Percentiles rank a stretch among this genome's conserved stretches.
These are phyloP conservation scores for Panicum hallii DNA, from an alignment of 202 grass and related monocot genomes.

Conservation along the genomic window DNA sequence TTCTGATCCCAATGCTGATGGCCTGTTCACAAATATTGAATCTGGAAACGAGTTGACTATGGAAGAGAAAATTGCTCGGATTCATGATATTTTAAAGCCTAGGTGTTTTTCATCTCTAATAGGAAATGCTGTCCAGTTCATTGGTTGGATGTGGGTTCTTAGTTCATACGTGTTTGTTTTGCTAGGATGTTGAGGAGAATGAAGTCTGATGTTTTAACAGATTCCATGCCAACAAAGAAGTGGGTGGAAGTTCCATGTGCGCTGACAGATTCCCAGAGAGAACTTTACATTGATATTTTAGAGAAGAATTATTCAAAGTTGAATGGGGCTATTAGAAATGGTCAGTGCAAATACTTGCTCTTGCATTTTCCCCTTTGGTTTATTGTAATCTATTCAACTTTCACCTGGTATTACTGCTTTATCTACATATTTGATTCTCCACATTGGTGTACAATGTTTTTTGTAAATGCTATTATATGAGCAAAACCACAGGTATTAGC, in stretches of 20 bases:
- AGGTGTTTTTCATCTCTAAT: slow-evolving; percentile 47
- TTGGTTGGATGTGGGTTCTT: slow-evolving; percentile 20
- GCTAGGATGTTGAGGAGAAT: slow-evolving; percentile 73
- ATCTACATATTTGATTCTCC: not conserved
- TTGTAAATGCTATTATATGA: not conserved
- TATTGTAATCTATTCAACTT: not conserved
- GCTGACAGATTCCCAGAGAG: slow-evolving; percentile 63
- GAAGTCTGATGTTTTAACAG: slow-evolving; percentile 64
- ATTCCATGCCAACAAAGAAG: slow-evolving; percentile 71
- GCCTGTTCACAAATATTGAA: slow-evolving; percentile 53
- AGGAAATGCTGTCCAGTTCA: slow-evolving; percentile 4
- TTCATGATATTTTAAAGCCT: slow-evolving; percentile 78
- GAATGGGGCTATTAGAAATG: slow-evolving; percentile 60
- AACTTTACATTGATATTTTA: slow-evolving; percentile 76
- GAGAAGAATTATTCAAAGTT: slow-evolving; percentile 77
- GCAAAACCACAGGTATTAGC: not conserved
- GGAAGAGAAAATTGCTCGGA: slow-evolving; percentile 59
- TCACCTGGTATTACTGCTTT: not conserved
- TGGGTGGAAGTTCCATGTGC: slow-evolving; percentile 85
- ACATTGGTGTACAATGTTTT: not conserved
- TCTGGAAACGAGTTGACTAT: slow-evolving; percentile 45
- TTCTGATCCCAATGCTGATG: slow-evolving; percentile 64
- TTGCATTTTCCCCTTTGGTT: not conserved
- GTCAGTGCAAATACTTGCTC: slow-evolving; percentile 31
- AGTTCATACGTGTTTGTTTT: slow-evolving; percentile 41